Evolutionary conservation across 352 stramenopile species (phyloP).

Genomic region (Globisporangium heterothallicum): DNA sequence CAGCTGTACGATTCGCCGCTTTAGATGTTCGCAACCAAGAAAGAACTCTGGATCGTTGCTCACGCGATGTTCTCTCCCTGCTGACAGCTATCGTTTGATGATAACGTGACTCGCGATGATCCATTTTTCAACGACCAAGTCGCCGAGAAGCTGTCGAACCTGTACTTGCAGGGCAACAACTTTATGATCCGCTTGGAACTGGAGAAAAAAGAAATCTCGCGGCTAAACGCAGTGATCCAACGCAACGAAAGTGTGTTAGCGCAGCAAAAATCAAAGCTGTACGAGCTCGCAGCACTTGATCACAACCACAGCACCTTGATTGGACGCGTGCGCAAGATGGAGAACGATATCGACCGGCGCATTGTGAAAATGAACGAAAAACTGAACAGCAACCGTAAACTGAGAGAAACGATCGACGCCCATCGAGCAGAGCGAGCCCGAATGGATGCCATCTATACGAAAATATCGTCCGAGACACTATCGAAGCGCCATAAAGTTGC

Average conservation of each 20-base stretch:
- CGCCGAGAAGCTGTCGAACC: constrained; percentile 68
- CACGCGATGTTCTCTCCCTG: not conserved
- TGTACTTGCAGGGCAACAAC: constrained; percentile 80
- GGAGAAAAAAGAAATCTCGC: constrained; percentile 63
- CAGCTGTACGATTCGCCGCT: no score
- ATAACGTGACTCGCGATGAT: constrained; percentile 56
- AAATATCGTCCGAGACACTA: constrained; percentile 57
- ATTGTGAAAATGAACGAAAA: constrained; percentile 84
- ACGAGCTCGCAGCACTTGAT: constrained; percentile 63
- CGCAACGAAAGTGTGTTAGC: constrained; percentile 52
- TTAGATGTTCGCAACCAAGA: no score
- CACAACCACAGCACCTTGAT: constrained; percentile 65
- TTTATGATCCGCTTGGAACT: constrained; percentile 75
- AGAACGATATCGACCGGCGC: constrained; percentile 76
- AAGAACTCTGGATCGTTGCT: not conserved
- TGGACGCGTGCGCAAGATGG: constrained; percentile 65
- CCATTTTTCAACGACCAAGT: constrained; percentile 73
- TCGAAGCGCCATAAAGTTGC: constrained; percentile 50
- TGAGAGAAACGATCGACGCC: constrained; percentile 58
- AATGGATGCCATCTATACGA: constrained; percentile 74
- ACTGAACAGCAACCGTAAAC: constrained; percentile 55
- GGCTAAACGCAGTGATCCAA: constrained; percentile 62
- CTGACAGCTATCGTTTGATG: constrained; percentile 69
- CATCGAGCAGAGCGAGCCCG: constrained; percentile 63
- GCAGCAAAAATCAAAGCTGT: constrained; percentile 70